Evolutionary conservation across 352 stramenopile species (phyloP).

Genomic region (Phytophthora gonapodyides): DNA sequence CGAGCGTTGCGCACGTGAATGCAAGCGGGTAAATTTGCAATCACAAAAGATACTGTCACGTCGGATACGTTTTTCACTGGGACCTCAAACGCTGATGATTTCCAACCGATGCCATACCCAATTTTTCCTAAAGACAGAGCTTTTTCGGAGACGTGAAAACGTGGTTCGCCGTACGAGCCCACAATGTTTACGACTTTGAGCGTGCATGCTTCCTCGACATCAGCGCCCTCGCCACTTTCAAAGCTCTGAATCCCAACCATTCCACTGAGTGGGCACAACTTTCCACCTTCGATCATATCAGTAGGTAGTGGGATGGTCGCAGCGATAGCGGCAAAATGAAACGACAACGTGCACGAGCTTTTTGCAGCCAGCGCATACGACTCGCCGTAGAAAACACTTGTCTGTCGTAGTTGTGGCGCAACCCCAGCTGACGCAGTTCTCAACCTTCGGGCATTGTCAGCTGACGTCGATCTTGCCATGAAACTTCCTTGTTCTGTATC

Average conservation of each 20-base stretch:
- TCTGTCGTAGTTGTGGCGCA: slow-evolving; percentile 7
- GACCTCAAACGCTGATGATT: slow-evolving; percentile 68
- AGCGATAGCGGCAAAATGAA: slow-evolving; percentile 76
- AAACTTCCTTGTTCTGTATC: slow-evolving; percentile 18
- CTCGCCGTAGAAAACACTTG: slow-evolving; percentile 58
- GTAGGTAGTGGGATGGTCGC: slow-evolving; percentile 47
- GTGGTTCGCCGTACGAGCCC: slow-evolving; percentile 69
- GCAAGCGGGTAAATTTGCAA: slow-evolving; percentile 61
- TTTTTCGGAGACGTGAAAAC: slow-evolving; percentile 58
- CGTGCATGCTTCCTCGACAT: slow-evolving; percentile 54
- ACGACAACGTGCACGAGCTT: slow-evolving; percentile 52
- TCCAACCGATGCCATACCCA: slow-evolving; percentile 79
- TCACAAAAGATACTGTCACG: slow-evolving; percentile 55
- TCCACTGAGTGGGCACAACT: slow-evolving; percentile 57
- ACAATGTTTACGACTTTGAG: slow-evolving; percentile 65
- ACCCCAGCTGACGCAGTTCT: slow-evolving; percentile 3
- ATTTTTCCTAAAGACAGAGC: slow-evolving; percentile 78
- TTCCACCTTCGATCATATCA: slow-evolving; percentile 67
- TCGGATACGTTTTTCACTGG: slow-evolving; percentile 75
- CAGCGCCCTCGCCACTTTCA: slow-evolving; percentile 16
- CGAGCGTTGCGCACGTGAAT: slow-evolving; percentile 53
- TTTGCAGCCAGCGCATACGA: slow-evolving; percentile 52
- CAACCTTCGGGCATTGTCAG: slow-evolving; percentile 37
- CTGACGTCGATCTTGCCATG: slow-evolving; percentile 35
- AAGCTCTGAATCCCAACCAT: slow-evolving; percentile 84